Evolutionary conservation across 2,329 filamentous ascomycete species (phyloP).

Genomic region (Diaporthe nobilis): DNA sequence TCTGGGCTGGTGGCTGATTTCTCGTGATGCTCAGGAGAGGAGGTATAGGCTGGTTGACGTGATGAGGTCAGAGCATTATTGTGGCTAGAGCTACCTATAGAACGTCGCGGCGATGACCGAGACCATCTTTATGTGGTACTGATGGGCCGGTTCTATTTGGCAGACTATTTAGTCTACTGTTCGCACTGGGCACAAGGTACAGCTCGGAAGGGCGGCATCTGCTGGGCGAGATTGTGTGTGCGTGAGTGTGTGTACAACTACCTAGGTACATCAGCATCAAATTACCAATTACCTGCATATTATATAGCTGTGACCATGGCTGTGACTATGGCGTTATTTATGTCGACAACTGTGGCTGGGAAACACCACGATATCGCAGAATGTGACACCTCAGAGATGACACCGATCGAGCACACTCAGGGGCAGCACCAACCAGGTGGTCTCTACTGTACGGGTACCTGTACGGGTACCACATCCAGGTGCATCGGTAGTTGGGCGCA

Average conservation of each 20-base stretch:
- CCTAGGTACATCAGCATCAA: background rate
- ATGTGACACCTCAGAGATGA: constrained; percentile 27
- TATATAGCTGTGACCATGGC: background rate
- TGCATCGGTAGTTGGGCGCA: constrained; percentile 5
- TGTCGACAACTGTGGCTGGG: background rate
- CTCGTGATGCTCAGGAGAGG: constrained; percentile 14
- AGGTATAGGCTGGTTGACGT: background rate
- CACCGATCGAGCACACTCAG: background rate
- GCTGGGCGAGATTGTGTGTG: background rate
- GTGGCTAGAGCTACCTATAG: constrained; percentile 18
- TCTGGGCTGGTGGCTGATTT: background rate
- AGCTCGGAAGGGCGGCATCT: constrained; percentile 7
- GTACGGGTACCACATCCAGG: background rate
- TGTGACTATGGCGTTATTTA: background rate
- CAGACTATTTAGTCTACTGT: background rate
- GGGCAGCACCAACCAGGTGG: constrained; percentile 4
- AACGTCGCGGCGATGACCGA: constrained; percentile 25
- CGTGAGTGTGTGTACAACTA: background rate
- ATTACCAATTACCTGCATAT: background rate
- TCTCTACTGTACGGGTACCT: background rate
- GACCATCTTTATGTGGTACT: constrained; percentile 15
- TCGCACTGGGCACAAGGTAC: constrained; percentile 12
- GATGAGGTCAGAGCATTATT: background rate
- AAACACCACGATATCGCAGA: background rate
- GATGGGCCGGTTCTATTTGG: constrained; percentile 1